Evolutionary conservation across 768 basidiomycete species (phyloP).

Genomic region (Termitomyces sp.): DNA sequence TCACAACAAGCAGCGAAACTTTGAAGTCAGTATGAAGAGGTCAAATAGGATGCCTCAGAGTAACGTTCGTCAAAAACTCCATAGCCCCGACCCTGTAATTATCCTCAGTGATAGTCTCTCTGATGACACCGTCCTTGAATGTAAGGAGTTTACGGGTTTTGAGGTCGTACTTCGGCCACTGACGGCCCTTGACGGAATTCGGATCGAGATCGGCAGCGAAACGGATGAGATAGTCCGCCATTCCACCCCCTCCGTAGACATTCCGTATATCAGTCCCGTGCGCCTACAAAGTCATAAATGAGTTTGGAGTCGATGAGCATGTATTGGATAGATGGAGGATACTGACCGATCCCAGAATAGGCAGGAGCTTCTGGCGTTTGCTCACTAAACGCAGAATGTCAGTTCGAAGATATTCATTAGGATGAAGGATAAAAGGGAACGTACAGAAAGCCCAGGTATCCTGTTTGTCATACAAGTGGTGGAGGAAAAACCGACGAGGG

Average conservation of each 20-base stretch:
- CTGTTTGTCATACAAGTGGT: constrained; percentile 35
- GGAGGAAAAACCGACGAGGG: constrained; percentile 46
- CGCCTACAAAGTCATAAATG: constrained; percentile 25
- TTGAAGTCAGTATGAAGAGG: neutral
- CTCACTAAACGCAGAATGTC: neutral
- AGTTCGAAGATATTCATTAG: neutral
- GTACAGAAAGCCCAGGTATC: constrained; percentile 45
- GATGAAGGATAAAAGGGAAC: constrained; percentile 13
- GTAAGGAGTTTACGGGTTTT: constrained; percentile 37
- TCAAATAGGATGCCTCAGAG: constrained; percentile 32
- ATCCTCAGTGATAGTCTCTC: constrained; percentile 38
- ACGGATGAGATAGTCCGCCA: constrained; percentile 47
- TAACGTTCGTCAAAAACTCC: constrained; percentile 32
- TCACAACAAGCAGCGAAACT: neutral
- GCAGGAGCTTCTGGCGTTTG: constrained; percentile 3
- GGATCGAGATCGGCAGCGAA: constrained; percentile 45
- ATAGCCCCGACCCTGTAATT: constrained; percentile 43
- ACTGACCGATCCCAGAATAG: constrained; percentile 41
- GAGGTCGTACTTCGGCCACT: constrained; percentile 46
- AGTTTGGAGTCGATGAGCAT: constrained; percentile 8
- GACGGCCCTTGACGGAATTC: constrained; percentile 34
- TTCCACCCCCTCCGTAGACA: constrained; percentile 39
- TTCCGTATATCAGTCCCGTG: constrained; percentile 44
- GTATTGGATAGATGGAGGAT: neutral
- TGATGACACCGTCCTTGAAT: constrained; percentile 34